These are phyloP conservation scores for Juglanconis juglandina DNA, from an alignment of 2,329 filamentous ascomycete species.

Conservation along the genomic window DNA sequence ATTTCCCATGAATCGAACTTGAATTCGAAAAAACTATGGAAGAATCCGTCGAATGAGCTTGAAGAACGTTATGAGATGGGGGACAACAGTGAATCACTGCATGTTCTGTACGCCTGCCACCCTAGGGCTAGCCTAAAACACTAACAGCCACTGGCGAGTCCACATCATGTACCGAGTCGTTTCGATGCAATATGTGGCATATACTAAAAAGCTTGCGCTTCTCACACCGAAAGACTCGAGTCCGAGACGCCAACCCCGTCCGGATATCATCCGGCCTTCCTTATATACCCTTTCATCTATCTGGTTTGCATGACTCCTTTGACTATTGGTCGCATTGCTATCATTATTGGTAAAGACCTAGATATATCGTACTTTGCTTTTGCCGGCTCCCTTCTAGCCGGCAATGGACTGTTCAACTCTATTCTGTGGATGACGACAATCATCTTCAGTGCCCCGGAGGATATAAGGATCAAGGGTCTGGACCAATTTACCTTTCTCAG, in stretches of 20 bases:
- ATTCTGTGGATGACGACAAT: conserved; percentile 21
- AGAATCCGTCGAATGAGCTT: no score
- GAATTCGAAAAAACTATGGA: no score
- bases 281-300: conserved; percentile 20
- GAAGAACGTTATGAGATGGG: no score
- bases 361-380: conserved; percentile 13
- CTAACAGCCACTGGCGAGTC: no score
- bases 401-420: conserved; percentile 19
- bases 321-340: conserved; percentile 13
- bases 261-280: conserved; percentile 21
- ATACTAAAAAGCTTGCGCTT: background rate
- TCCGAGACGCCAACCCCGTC: conserved; percentile 3
- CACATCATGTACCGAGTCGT: conserved; percentile 3
- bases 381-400: conserved; percentile 15
- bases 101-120: no score
- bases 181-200: background rate
- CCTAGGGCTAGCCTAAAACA: no score
- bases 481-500: conserved; percentile 19
- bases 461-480: conserved; percentile 18
- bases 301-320: conserved; percentile 18
- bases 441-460: conserved; percentile 16
- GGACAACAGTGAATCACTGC: no score
- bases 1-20: no score
- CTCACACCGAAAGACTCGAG: background rate
- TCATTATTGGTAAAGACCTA: conserved; percentile 5